Evolutionary conservation across 1,139 yeast species (phyloP).

Genomic region (Wickerhamiella infanticola): DNA sequence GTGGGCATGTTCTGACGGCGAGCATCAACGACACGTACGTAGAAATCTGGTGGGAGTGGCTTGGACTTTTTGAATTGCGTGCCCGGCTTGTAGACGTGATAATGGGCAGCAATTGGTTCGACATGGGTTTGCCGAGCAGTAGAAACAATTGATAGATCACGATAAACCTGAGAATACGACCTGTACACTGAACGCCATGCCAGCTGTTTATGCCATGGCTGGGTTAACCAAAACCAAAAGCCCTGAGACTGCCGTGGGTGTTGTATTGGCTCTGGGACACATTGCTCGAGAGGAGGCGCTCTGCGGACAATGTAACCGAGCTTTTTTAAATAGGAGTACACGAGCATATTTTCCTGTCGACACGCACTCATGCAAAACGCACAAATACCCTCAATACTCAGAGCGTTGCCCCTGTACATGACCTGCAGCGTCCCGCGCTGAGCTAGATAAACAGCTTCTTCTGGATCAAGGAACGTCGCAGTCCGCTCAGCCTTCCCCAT

Average conservation of each 20-base stretch:
- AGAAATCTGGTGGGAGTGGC: conserved; percentile 67
- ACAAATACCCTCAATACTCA: conserved; percentile 56
- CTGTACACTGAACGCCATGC: conserved; percentile 15
- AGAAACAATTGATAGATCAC: conserved; percentile 9
- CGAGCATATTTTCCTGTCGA: conserved; percentile 46
- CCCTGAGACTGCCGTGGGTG: neutral
- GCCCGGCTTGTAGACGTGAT: conserved; percentile 79
- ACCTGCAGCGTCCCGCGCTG: conserved; percentile 72
- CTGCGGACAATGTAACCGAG: conserved; percentile 52
- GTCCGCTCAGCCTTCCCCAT: conserved; percentile 49
- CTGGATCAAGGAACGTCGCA: conserved; percentile 37
- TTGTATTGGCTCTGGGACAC: neutral
- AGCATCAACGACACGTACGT: conserved; percentile 45
- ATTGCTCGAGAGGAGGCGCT: neutral
- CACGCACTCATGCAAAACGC: conserved; percentile 30
- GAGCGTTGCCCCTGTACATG: conserved; percentile 30
- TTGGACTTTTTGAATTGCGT: conserved; percentile 45
- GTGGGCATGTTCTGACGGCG: conserved; percentile 38
- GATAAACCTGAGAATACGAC: conserved; percentile 7
- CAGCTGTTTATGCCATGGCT: conserved; percentile 3
- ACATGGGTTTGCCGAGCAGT: neutral
- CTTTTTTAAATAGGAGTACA: conserved; percentile 61
- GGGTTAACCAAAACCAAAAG: neutral
- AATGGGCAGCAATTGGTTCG: conserved; percentile 22
- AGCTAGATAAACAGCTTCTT: conserved; percentile 61